A percentile compares a stretch with the other conserved stretches of the same genome.
phyloP scores from a whole-genome alignment of 2,329 filamentous ascomycete genomes.

The Xylaria sp. region DNA sequence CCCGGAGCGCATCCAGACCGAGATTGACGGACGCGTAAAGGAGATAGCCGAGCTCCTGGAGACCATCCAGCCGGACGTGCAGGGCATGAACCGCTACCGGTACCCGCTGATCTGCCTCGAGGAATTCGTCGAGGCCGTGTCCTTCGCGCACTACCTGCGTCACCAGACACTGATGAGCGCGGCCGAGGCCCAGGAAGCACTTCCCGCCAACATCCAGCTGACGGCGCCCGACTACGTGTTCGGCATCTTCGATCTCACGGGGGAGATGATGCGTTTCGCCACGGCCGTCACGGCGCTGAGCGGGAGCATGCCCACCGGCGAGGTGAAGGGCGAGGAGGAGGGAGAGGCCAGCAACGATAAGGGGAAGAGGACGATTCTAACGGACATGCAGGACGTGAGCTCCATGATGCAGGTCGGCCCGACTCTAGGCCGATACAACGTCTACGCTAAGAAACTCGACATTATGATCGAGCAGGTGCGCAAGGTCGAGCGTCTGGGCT shows the following conservation, averaged over 20 bases:
- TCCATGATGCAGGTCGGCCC: conserved; percentile 79
- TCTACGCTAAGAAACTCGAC: conserved; percentile 79
- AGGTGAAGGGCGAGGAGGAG: not conserved
- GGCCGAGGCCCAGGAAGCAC: conserved; percentile 63
- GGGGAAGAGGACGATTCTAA: conserved; percentile 69
- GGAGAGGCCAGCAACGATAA: conserved; percentile 36
- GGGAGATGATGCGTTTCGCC: conserved; percentile 96
- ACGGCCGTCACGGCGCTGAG: conserved; percentile 86
- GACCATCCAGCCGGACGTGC: conserved; percentile 76
- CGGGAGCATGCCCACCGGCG: conserved; percentile 61
- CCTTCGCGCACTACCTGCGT: conserved; percentile 87
- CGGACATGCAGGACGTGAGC: conserved; percentile 82
- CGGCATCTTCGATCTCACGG: conserved; percentile 91
- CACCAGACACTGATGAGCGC: conserved; percentile 78
- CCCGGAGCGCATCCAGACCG: conserved; percentile 74
- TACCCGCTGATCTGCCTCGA: conserved; percentile 91
- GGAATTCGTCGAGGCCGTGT: conserved; percentile 92
- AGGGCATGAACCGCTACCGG: conserved; percentile 81
- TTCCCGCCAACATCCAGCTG: conserved; percentile 68
- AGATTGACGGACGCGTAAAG: conserved; percentile 73
- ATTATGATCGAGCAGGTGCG: conserved; percentile 89
- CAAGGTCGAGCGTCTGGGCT: conserved; percentile 92
- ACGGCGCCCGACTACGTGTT: conserved; percentile 88
- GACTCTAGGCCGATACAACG: conserved; percentile 62
- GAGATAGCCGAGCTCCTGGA: conserved; percentile 77